phyloP scores from a whole-genome alignment of 495 filamentous ascomycete species.

The Penicillium herquei region DNA sequence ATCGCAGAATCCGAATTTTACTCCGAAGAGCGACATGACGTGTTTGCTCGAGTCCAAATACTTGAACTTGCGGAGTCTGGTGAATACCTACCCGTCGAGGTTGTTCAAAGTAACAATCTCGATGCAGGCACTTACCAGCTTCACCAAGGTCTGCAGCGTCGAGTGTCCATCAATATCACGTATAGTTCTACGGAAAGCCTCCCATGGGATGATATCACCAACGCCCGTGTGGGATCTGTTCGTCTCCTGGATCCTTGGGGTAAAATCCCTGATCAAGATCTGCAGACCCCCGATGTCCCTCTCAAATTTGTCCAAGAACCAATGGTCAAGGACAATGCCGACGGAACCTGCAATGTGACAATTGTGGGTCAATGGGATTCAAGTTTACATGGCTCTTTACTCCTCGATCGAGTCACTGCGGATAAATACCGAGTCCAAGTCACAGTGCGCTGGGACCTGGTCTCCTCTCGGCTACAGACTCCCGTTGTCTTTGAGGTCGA shows the following conservation, averaged over 20 bases:
- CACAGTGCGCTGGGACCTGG: constrained; percentile 77
- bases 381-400: constrained; percentile 80
- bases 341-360: constrained; percentile 87
- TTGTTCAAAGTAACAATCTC: constrained; percentile 75
- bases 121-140: constrained; percentile 90
- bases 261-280: constrained; percentile 75
- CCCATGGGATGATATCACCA: constrained; percentile 77
- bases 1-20: constrained; percentile 91
- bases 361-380: constrained; percentile 95
- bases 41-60: constrained; percentile 83
- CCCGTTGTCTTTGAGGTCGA: constrained; percentile 84
- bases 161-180: constrained; percentile 79
- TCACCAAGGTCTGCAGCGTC: constrained; percentile 90
- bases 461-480: constrained; percentile 71
- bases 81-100: constrained; percentile 89
- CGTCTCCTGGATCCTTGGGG: constrained; percentile 80
- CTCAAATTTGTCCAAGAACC: constrained; percentile 76
- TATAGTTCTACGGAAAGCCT: constrained; percentile 86
- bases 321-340: constrained; percentile 73
- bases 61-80: constrained; percentile 88
- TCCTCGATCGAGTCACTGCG: constrained; percentile 84
- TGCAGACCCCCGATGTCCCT: constrained; percentile 67
- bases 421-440: constrained; percentile 92
- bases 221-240: constrained; percentile 74
- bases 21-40: constrained; percentile 88